Percentiles rank a stretch among this genome's conserved stretches.
phyloP scores from a whole-genome alignment of 768 basidiomycete species.

The Coprinellus micaceus region DNA sequence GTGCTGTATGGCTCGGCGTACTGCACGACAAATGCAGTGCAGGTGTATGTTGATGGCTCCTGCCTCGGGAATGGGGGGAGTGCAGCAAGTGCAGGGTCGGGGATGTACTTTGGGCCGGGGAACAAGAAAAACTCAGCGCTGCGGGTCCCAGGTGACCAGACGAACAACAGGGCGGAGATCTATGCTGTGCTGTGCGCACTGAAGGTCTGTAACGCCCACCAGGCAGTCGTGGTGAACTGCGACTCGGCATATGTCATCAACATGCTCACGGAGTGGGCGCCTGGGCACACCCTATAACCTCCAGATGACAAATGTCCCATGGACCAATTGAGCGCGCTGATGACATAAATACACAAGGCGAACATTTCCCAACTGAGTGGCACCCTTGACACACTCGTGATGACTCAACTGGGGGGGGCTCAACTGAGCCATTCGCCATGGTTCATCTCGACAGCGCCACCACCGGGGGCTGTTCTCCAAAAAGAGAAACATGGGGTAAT shows the following conservation, averaged over 20 bases:
- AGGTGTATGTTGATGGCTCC: not conserved
- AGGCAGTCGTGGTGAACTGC: constrained; percentile 4
- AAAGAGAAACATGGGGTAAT: too few species aligned
- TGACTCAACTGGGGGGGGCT: too few species aligned
- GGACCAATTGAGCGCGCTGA: too few species aligned
- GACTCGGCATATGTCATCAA: constrained; percentile 16
- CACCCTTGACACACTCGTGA: too few species aligned
- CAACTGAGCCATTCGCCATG: too few species aligned
- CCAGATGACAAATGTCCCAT: too few species aligned
- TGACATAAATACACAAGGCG: too few species aligned
- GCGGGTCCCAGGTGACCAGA: not conserved
- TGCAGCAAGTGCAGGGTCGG: not conserved
- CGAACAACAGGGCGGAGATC: constrained; percentile 16
- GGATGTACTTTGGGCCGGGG: not conserved
- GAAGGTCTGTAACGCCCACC: not conserved
- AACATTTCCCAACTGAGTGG: too few species aligned
- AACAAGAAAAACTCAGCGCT: not conserved
- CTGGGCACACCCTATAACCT: too few species aligned
- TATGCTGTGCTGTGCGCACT: constrained; percentile 12
- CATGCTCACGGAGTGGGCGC: not conserved
- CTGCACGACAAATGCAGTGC: not conserved
- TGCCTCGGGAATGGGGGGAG: not conserved
- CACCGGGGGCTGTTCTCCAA: too few species aligned
- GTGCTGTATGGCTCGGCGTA: not conserved
- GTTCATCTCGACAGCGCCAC: too few species aligned